These are phyloP conservation scores for Pseudopediastrum boryanum DNA, from an alignment of 139 green algal species.

Conservation along the genomic window DNA sequence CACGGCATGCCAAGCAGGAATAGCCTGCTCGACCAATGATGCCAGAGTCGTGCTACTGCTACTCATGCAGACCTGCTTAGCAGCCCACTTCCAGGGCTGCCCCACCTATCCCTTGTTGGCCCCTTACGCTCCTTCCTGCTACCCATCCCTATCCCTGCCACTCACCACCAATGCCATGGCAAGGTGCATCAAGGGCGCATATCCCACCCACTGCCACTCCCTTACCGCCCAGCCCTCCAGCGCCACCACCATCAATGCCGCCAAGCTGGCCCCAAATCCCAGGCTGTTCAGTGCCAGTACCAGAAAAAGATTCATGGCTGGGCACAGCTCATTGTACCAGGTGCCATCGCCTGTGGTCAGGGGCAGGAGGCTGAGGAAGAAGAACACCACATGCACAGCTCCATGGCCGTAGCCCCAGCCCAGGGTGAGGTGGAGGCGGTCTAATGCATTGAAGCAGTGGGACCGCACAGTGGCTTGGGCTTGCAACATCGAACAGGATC, in stretches of 20 bases:
- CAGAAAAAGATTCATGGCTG: slow-evolving; percentile 52
- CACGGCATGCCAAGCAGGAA: background rate
- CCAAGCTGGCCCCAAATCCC: slow-evolving; percentile 50
- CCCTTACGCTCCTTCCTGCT: background rate
- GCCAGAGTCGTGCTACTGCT: background rate
- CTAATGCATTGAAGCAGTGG: slow-evolving; percentile 45
- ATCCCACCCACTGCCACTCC: background rate
- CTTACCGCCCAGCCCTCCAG: slow-evolving; percentile 42
- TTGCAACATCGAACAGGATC: no score
- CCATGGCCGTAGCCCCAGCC: slow-evolving; percentile 63
- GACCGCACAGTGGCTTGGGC: no score
- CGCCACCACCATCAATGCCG: slow-evolving; percentile 44
- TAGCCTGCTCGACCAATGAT: background rate
- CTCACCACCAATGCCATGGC: slow-evolving; percentile 47
- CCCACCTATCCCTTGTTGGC: background rate
- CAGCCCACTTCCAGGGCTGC: background rate
- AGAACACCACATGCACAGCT: slow-evolving; percentile 54
- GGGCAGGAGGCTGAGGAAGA: slow-evolving; percentile 57
- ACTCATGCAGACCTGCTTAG: background rate
- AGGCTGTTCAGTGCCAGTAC: slow-evolving; percentile 50
- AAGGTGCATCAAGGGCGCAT: slow-evolving; percentile 39
- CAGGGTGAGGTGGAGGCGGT: slow-evolving; percentile 62
- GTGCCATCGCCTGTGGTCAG: slow-evolving; percentile 51
- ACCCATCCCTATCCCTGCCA: no score
- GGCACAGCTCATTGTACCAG: slow-evolving; percentile 24